Conservation (phyloP, 495 filamentous ascomycete genomes). For the Staphylotrichum longicolle region DNA sequence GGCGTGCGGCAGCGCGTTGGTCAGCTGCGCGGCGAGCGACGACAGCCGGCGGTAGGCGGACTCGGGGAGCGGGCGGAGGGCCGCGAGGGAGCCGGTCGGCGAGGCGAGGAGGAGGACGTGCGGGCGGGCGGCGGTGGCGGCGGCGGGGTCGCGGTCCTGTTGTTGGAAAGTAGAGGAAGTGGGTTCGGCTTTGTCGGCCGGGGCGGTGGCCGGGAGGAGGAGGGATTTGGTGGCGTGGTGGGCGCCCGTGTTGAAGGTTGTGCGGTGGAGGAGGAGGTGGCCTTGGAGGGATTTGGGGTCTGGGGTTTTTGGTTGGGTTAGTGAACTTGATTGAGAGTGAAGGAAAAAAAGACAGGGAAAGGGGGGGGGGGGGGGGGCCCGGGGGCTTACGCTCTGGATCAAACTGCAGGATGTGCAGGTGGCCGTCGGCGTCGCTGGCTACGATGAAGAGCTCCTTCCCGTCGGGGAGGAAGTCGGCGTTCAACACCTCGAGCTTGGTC, state of each 20-base stretch:
- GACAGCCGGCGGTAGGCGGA: slow-evolving; percentile 77
- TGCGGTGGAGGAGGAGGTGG: slow-evolving; percentile 77
- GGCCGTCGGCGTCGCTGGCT: slow-evolving; percentile 78
- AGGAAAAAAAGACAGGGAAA: neutral
- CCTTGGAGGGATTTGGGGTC: slow-evolving; percentile 93
- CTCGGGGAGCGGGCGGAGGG: slow-evolving; percentile 76
- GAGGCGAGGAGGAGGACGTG: slow-evolving; percentile 69
- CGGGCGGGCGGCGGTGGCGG: slow-evolving; percentile 30
- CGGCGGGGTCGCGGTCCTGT: slow-evolving; percentile 10
- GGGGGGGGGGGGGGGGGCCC: neutral
- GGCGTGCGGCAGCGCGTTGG: slow-evolving; percentile 68
- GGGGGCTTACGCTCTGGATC: slow-evolving; percentile 82
- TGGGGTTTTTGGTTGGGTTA: slow-evolving; percentile 38
- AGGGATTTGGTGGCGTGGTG: slow-evolving; percentile 70
- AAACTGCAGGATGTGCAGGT: slow-evolving; percentile 85
- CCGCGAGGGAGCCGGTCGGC: slow-evolving; percentile 68
- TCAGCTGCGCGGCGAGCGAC: slow-evolving; percentile 76
- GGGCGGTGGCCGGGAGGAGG: slow-evolving; percentile 63
- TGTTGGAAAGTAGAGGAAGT: neutral
- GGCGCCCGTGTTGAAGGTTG: slow-evolving; percentile 78
- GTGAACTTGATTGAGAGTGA: neutral
- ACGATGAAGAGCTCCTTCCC: slow-evolving; percentile 79
- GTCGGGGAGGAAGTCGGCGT: slow-evolving; percentile 85
- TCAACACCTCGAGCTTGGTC: slow-evolving; percentile 70
- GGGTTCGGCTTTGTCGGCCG: slow-evolving; percentile 21